Evolutionary conservation across 208 protist species (phyloP), one percentile per base, ranked within the genome.

Genomic region (Leishmania martiniquensis): DNA sequence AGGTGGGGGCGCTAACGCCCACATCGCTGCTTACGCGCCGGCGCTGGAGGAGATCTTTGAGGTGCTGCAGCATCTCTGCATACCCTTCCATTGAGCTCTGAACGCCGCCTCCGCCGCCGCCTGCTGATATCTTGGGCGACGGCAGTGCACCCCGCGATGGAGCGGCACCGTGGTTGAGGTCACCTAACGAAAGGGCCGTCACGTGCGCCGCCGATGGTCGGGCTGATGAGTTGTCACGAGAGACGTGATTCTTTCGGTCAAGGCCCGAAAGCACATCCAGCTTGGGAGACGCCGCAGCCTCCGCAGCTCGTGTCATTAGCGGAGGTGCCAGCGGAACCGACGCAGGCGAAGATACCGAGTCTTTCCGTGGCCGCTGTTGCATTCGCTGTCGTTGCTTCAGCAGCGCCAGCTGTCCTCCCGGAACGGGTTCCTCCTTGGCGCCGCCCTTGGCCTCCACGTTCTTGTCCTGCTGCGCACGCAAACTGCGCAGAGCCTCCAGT

Each of bases 11-110:
- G 55, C 74, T 85, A 75, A 7, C 84, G 60, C 67, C 81, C 59
- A 52, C 62, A 20, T 49, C 54, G n/a, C 80, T 79, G 5, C 44
- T 71, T n/a, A 85, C 78, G 37, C 82, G 75, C 57, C 83, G 83
- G 44, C 81, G 83, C 70, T 96, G 85, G 15, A 97, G 84, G 47
- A 97, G 70, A 39, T 88, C 86, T 74, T 88, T 94, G 10, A 97
- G 78, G 84, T 95, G 91, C 78, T 94, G 90, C 69, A 97, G 82
- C 93, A 97, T 97, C 80, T 89, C 91, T 15, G 88, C 44, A 73
- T 97, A 97, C 34, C 85, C 89, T 32, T 93, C 88, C 73, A 91
- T 84, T 20, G 89, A 89, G 67, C 63, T 81, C 54, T 76, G 75
- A 59, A 59, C 78, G 20, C 34, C 15, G 52, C 45, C 25, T 44